Evolutionary conservation across 202 grass and related monocot species (phyloP), one percentile per base, ranked within the genome.

Genomic region (Musa balbisiana): DNA sequence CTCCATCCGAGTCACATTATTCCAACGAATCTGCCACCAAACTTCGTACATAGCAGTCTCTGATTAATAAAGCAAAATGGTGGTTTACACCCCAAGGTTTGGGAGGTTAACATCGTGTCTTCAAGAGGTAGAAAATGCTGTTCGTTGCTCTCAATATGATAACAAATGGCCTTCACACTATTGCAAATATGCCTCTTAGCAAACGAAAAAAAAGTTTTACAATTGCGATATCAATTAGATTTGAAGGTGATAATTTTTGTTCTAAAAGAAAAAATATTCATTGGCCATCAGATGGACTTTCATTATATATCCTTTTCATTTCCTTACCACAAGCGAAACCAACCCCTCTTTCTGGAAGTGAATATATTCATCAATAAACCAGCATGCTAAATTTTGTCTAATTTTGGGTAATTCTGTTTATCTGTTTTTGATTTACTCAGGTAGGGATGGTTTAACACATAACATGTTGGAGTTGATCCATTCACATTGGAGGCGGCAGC

Each of bases 391-490:
- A 43, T 43, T 43, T 43, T 43, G 33, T 43, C 51, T 51, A 50
- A 8, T 51, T 77, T 83, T 78, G 78, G 53, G 11, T 73, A 53
- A 76, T 82, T 67, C 33, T 64, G 23, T 73, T 26, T 8, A 59
- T 17, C 4, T 58, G 51, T 73, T 52, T 43, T n/a, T 33, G 56
- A 66, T 69, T 23, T 81, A 54, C 79, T 50, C 43, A 97, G 94
- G 94, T 74, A 91, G 94, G 85, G 94, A 97, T 84, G 94, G 94
- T 8, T 84, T 97, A 80, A 97, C 94, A n/a, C 94, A 93, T 77
- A 97, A 97, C 74, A 97, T 97, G 94, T 87, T 97, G 87, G 90
- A 97, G 69, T 87, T 91, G 80, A 77, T 93, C 81, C 94, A 97
- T 89, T 91, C 86, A 51, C 94, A 97, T 62, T 97, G 90, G 94